A percentile compares a stretch with the other conserved stretches of the same genome.
phyloP scores from a whole-genome alignment of 192 early-diverging fungal genomes.

The Coemansia sp. region DNA sequence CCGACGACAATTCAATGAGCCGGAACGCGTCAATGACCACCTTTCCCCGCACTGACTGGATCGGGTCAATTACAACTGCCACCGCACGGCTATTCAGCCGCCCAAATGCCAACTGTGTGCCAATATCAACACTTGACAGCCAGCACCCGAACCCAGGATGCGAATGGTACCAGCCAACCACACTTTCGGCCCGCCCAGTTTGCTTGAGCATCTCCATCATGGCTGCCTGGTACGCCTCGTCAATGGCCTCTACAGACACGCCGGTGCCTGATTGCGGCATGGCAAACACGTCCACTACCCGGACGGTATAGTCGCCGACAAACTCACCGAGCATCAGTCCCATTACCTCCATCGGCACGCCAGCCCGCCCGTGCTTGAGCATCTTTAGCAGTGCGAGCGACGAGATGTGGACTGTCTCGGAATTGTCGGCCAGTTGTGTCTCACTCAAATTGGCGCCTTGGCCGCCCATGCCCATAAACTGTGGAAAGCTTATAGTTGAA shows the following conservation, averaged over 20 bases:
- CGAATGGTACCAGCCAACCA: constrained; percentile 99
- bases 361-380: constrained; percentile 93
- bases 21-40: constrained; percentile 99
- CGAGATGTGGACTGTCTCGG: constrained; percentile 99
- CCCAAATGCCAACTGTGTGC: constrained; percentile 99
- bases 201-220: constrained; percentile 99
- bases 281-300: constrained; percentile 99
- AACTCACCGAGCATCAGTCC: constrained; percentile 99
- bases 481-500: constrained; percentile 11
- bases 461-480: constrained; percentile 43
- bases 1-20: constrained; percentile 84
- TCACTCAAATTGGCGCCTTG: constrained; percentile 40
- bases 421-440: constrained; percentile 70
- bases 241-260: constrained; percentile 98
- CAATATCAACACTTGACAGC: constrained; percentile 99
- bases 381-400: constrained; percentile 96
- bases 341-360: constrained; percentile 99
- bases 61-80: constrained; percentile 98
- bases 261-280: constrained; percentile 99
- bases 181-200: constrained; percentile 97
- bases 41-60: constrained; percentile 99
- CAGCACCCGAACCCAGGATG: constrained; percentile 99
- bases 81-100: constrained; percentile 90
- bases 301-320: constrained; percentile 98
- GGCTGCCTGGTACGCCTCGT: constrained; percentile 98